Evolutionary conservation across 176 grass and related monocot genomes (phyloP).

Genomic region (Puya raimondii): DNA sequence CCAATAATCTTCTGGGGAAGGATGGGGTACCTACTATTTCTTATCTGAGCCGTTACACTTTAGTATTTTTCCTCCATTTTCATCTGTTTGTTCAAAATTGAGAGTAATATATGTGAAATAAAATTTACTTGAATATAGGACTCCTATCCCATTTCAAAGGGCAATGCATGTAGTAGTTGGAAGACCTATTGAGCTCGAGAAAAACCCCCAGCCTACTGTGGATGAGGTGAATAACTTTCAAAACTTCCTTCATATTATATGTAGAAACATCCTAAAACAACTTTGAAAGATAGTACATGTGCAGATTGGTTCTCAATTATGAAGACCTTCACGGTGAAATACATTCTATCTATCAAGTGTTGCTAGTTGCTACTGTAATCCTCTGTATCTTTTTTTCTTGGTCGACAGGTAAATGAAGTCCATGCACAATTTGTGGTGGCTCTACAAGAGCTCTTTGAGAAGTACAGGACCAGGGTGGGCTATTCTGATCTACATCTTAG

Average conservation of each 20-base stretch:
- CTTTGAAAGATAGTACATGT: too few relatives aligned
- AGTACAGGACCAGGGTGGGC: constrained; percentile 60
- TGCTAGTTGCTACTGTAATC: not conserved
- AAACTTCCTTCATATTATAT: not conserved
- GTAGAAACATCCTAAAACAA: too few relatives aligned
- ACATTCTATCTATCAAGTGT: not conserved
- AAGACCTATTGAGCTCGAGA: constrained; percentile 53
- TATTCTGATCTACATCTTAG: constrained; percentile 54
- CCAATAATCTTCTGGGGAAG: constrained; percentile 87
- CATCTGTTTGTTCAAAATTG: constrained; percentile 9
- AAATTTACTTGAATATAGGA: constrained; percentile 30
- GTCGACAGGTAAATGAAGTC: constrained; percentile 57
- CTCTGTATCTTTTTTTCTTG: constrained; percentile 11
- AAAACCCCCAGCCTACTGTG: constrained; percentile 50
- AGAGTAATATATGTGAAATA: constrained; percentile 3
- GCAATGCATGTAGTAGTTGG: constrained; percentile 83
- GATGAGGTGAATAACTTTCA: constrained; percentile 61
- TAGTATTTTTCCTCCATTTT: not conserved
- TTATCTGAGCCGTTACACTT: not conserved
- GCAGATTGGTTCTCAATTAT: not conserved
- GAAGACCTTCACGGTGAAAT: not conserved
- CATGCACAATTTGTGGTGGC: constrained; percentile 53
- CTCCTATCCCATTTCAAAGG: constrained; percentile 67
- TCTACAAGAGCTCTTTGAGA: constrained; percentile 59
- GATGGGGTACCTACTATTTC: constrained; percentile 38